A percentile compares a stretch with the other conserved stretches of the same genome.
These are phyloP conservation scores for Alternaria panax DNA, from an alignment of 2,329 filamentous ascomycete genomes.

Conservation along the genomic window DNA sequence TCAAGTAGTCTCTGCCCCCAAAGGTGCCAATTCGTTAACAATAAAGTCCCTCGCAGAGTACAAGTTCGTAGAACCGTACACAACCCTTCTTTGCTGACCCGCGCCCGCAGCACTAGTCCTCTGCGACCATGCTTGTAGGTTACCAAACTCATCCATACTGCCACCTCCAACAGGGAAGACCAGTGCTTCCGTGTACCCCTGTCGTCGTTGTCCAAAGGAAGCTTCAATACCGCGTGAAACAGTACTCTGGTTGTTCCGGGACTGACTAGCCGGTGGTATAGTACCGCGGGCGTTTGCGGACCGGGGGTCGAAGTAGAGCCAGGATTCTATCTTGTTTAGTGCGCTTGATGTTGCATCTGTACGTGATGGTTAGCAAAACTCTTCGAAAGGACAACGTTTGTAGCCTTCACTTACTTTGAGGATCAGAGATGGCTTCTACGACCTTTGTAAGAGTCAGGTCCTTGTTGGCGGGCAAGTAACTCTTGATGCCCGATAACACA, in stretches of 20 bases:
- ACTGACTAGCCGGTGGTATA: conserved; percentile 79
- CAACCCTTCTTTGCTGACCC: conserved; percentile 76
- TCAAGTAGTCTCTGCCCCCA: conserved; percentile 61
- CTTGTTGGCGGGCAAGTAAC: conserved; percentile 94
- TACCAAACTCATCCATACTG: conserved; percentile 88
- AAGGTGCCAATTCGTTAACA: conserved; percentile 61
- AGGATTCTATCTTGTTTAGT: conserved; percentile 94
- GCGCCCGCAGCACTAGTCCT: conserved; percentile 68
- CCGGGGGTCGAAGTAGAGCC: conserved; percentile 95
- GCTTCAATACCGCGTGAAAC: conserved; percentile 71
- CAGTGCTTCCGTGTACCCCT: conserved; percentile 88
- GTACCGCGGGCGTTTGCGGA: conserved; percentile 92
- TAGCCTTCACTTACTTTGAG: conserved; percentile 58
- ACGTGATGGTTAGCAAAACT: not conserved
- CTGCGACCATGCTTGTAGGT: conserved; percentile 93
- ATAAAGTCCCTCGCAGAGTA: conserved; percentile 70
- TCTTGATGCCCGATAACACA: conserved; percentile 94
- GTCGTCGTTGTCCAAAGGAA: conserved; percentile 87
- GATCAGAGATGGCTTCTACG: conserved; percentile 97
- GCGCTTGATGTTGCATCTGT: conserved; percentile 82
- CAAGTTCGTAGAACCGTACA: conserved; percentile 90
- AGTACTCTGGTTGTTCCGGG: conserved; percentile 50
- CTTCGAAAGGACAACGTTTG: not conserved
- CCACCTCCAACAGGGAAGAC: conserved; percentile 94
- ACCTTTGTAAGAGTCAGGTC: conserved; percentile 98